Evolutionary conservation across 208 protist genomes (phyloP), one percentile per base, ranked within the genome.

Genomic region (Chromosphaera perkinsii): DNA sequence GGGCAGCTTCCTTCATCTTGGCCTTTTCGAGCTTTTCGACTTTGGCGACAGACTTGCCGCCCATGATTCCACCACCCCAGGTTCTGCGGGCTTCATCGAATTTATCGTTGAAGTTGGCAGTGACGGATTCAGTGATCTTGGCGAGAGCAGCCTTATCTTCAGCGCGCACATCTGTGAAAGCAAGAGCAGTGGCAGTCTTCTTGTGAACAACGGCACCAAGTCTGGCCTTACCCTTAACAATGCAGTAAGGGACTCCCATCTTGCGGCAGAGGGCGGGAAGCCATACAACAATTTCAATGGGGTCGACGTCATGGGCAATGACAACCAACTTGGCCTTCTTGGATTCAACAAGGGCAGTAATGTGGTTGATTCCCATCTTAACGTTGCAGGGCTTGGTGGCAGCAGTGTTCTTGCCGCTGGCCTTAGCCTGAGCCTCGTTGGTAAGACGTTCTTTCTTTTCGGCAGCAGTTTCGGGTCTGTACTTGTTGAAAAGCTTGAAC

Each of bases 241-340:
- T 99, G 78, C 88, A 93, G 87, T 98, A 99, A 47, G 97, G 96
- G 58, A 99, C 88, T 60, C 97, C 93, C 80, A 96, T 91, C 78
- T 97, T 94, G 64, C 89, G 84, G 90, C 96, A 99, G 24, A 99
- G 91, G 62, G 94, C 88, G 52, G 97, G 97, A 48, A 99, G 85
- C 91, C 91, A 99, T 29, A 99, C 58, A 60, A 99, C 96, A 22
- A 99, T 78, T 82, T 99, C 97, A 69, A 99, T 88, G 62, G 97
- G 97, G 77, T 98, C 95, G 69, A 99, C 96, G 84, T 99, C 97
- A 88, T 97, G 92, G 48, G 97, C 96, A 69, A 99, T 99, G 62
- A 99, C 84, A 63, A 99, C 97, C 29, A 99, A 80, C 73, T 91
- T 89, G 31, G 96, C 97, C 74, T 95, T 94, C 87, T 98, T 98